Base-by-base conservation (phyloP, 1,284 basidiomycete species). In the Apiotrichum sp. region DNA sequence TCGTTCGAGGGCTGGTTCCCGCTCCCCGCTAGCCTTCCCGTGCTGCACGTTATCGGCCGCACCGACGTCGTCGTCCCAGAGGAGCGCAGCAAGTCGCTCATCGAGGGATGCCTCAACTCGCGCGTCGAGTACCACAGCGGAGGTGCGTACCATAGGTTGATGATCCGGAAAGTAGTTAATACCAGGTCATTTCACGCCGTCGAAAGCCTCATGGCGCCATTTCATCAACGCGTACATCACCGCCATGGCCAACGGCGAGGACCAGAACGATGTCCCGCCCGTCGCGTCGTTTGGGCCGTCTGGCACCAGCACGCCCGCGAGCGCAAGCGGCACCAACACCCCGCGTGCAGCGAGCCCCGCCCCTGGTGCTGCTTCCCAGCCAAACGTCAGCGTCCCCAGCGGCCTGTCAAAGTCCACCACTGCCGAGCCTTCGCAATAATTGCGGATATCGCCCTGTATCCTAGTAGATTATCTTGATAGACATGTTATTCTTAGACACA, bases 51-150 rank as follows among this genome's bases (percentile, higher is more conserved):
- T 14, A 77, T 91, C 6, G 91, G 92, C 4, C 81, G 79, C 65
- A 90, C 81, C 45, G 91, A 95, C 65, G 82, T 89, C 11, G 81
- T 95, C 40, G 87, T 95, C 3, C 76, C 84, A 3, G 83, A 84
- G 63, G 89, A 88, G 67, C 79, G 87, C 31, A 82, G 86, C 3
- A 79, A 80, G 62, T 75, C 77, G 8, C 74, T 93, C 14, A 72
- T 88, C 7, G 80, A 81, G 1, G 77, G 82, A 5, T 86, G 87
- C 35, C 68, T 64, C 47, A 73, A 73, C 57, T 56, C 64, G 3
- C 58, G 75, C 38, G 64, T 76, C 16, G 75, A 78, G 61, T 55
- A 64, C n/a, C 76, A 78, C 59, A 72, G 74, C n/a, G 76, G 76
- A 38, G 73, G 69, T 70, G 52, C 53, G 64, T 63, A 16, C 2